Conservation (phyloP, 345 rosid genomes). For the Gossypium bickii region DNA sequence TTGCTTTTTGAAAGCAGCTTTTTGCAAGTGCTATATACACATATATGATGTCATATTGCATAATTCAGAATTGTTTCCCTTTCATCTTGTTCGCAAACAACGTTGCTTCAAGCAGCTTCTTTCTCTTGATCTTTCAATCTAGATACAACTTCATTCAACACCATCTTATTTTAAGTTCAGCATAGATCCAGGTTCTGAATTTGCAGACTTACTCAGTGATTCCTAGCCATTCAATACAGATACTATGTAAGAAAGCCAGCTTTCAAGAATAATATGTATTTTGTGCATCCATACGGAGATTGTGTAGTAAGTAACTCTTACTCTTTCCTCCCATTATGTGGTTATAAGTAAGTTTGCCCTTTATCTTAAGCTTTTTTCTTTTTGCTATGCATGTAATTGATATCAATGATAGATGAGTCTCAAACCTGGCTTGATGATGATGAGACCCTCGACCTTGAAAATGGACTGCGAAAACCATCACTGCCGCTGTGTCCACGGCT, state of each 20-base stretch:
- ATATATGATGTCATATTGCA: neutral
- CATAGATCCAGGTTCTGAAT: neutral
- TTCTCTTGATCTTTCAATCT: neutral
- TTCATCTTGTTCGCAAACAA: constrained; percentile 10
- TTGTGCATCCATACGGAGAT: neutral
- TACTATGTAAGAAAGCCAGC: neutral
- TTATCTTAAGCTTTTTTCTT: neutral
- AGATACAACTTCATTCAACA: neutral
- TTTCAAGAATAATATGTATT: neutral
- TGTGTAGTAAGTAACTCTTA: neutral
- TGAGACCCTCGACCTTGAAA: constrained; percentile 2
- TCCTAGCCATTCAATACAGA: constrained; percentile 13
- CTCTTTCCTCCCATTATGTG: too few relatives aligned
- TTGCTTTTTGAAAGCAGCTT: neutral
- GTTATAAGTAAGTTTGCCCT: too few relatives aligned
- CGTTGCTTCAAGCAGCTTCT: constrained; percentile 5
- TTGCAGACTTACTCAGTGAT: neutral
- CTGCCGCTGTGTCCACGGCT: neutral
- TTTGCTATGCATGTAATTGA: constrained; percentile 4
- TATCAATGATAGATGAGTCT: neutral
- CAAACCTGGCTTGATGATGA: constrained; percentile 24
- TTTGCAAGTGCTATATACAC: neutral
- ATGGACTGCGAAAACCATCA: neutral
- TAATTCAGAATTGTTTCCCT: neutral
- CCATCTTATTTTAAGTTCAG: neutral